Evolutionary conservation across 768 basidiomycete genomes (phyloP).

Genomic region (Daedalea quercina): DNA sequence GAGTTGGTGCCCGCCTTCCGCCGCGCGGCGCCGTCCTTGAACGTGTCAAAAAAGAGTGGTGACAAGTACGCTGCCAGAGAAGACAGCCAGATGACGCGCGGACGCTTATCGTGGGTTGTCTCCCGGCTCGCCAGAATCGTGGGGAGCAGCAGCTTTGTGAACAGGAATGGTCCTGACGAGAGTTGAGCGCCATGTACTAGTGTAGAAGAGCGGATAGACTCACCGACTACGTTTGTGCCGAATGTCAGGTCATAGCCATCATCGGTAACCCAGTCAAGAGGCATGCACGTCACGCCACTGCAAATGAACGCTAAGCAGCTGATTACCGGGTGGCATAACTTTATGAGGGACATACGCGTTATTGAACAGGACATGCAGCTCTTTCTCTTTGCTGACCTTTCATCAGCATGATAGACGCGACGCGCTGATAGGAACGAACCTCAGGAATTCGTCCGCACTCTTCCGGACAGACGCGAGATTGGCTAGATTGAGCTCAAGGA

Average conservation of each 20-base stretch:
- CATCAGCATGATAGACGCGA: neutral
- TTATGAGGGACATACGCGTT: constrained; percentile 33
- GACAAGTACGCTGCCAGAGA: constrained; percentile 31
- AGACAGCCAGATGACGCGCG: constrained; percentile 42
- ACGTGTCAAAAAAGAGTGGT: constrained; percentile 32
- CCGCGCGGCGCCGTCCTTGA: constrained; percentile 22
- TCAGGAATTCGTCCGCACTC: constrained; percentile 30
- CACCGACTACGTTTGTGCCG: constrained; percentile 50
- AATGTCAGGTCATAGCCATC: constrained; percentile 51
- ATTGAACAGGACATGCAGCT: constrained; percentile 45
- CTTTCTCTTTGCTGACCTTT: constrained; percentile 32
- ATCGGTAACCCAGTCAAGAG: constrained; percentile 33
- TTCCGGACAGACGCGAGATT: constrained; percentile 30
- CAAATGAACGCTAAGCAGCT: too few species aligned
- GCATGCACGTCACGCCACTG: constrained; percentile 43
- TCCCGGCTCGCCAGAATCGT: constrained; percentile 32
- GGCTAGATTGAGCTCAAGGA: constrained; percentile 38
- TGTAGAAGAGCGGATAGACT: constrained; percentile 23
- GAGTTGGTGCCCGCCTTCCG: constrained; percentile 6
- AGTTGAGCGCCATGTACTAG: neutral
- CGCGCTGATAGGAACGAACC: neutral
- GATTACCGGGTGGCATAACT: too few species aligned
- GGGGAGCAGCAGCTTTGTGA: constrained; percentile 41
- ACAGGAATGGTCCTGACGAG: constrained; percentile 38
- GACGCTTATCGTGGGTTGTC: constrained; percentile 34